Evolutionary conservation across 805 yeast genomes (phyloP), one percentile per base, ranked within the genome.

Genomic region (Kazachstania africana): DNA sequence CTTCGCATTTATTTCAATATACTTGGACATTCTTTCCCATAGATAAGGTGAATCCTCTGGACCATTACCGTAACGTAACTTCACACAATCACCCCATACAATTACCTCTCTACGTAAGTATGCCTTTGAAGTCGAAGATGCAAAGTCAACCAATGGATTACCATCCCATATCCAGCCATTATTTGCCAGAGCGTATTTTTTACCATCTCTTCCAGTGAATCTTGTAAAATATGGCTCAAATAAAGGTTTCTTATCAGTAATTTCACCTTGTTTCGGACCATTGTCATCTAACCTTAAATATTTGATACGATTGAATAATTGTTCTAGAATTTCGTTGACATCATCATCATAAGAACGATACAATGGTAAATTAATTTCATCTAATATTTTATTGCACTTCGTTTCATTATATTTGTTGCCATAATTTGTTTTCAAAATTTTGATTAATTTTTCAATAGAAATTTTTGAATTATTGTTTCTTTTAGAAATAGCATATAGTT

Each of bases 101-200:
- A 88, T 85, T 9, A 88, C 94, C 55, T 88, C 95, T 50, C 98
- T 71, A 32, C 94, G 67, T 30, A 88, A 58, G 50, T 91, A 88
- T 4, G 93, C 87, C 48, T 72, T 78, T 4, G 94, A 74, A 33
- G 75, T 45, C 18, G 66, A 55, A 0, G 94, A 79, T 0, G 97
- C 98, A 67, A 88, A 88, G 58, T 88, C 97, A 3, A 83, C 78
- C 35, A 87, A 58, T 2, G 97, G 96, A 43, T 88, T 77, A 8
- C 95, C 96, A 32, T 83, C 87, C 98, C 98, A 88, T 35, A 91
- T 84, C 96, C 97, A 88, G 28, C 98, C 98, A 48, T 91, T 88
- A 50, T 91, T 91, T 3, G 95, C 97, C 36, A 88, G 61, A 6
- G 81, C 77, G 60, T 75, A 77, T 1, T 66, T 60, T 24, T 67